These are phyloP conservation scores for Syncephalastrum monosporum DNA, from an alignment of 371 early-diverging fungal species.

Conservation along the genomic window DNA sequence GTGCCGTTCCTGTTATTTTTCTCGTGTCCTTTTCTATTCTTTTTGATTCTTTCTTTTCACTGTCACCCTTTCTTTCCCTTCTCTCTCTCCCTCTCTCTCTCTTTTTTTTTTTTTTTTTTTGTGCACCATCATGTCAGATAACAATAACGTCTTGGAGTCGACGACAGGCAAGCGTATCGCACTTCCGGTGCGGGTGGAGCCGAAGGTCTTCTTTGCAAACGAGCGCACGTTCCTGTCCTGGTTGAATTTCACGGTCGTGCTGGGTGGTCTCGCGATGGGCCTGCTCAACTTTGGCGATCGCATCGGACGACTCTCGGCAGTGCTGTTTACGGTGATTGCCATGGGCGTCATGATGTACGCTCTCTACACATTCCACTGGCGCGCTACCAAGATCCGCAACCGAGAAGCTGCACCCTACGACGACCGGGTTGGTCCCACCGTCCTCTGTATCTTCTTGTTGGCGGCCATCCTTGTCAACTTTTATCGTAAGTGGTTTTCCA, in stretches of 20 bases:
- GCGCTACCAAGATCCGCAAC: slow-evolving; percentile 65
- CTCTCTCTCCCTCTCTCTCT: background rate
- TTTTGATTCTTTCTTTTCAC: background rate
- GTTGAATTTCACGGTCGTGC: slow-evolving; percentile 72
- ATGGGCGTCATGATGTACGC: slow-evolving; percentile 75
- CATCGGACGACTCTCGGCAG: slow-evolving; percentile 66
- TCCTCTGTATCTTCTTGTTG: slow-evolving; percentile 51
- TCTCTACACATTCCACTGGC: slow-evolving; percentile 80
- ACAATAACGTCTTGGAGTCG: slow-evolving; percentile 17
- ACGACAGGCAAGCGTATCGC: slow-evolving; percentile 60
- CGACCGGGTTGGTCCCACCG: slow-evolving; percentile 56
- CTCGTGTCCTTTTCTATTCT: background rate
- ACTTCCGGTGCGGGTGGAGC: slow-evolving; percentile 87
- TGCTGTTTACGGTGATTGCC: slow-evolving; percentile 75
- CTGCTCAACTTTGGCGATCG: slow-evolving; percentile 77
- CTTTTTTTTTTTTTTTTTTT: background rate
- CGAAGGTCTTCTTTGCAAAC: slow-evolving; percentile 98
- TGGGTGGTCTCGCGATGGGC: slow-evolving; percentile 71
- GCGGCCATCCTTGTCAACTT: slow-evolving; percentile 82
- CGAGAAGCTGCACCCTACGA: slow-evolving; percentile 57
- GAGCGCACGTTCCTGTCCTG: slow-evolving; percentile 94
- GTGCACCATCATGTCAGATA: slow-evolving; percentile 5
- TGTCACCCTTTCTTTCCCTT: background rate
- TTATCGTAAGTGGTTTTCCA: slow-evolving; percentile 65
- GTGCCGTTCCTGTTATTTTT: background rate